A percentile compares a stretch with the other conserved stretches of the same genome.
Evolutionary conservation across 495 filamentous ascomycete species (phyloP).

Genomic region (Hypoxylon lienhwacheense): DNA sequence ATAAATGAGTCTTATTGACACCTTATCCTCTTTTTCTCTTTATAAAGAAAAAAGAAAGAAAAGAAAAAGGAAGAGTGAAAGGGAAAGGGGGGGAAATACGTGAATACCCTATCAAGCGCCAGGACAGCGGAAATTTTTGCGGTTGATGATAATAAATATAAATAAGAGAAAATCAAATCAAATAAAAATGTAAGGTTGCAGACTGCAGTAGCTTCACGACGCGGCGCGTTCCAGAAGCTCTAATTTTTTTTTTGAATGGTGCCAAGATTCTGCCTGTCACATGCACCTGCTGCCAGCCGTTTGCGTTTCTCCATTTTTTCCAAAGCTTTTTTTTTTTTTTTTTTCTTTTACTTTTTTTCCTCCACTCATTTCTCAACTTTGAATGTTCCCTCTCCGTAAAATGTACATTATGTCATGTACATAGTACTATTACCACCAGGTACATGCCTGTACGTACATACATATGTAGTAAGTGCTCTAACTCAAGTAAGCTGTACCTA

Average conservation of each 20-base stretch:
- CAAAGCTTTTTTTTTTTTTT: background rate
- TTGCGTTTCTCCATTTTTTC: background rate
- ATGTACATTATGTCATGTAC: no score
- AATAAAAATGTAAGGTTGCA: no score
- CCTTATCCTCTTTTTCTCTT: no score
- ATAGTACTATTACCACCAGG: no score
- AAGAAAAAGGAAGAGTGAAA: no score
- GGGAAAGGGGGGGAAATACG: background rate
- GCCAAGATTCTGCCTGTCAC: slow-evolving; percentile 17
- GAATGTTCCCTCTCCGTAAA: background rate
- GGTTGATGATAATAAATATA: slow-evolving; percentile 17
- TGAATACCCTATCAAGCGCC: slow-evolving; percentile 14
- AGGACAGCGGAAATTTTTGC: slow-evolving; percentile 5
- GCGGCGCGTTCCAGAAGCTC: slow-evolving; percentile 26
- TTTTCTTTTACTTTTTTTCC: background rate
- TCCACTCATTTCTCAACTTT: background rate
- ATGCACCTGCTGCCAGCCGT: slow-evolving; percentile 15
- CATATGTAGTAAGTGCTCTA: no score
- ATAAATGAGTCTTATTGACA: no score
- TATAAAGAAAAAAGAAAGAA: no score
- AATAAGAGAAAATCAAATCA: no score
- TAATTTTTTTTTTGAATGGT: slow-evolving; percentile 24
- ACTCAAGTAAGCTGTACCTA: no score
- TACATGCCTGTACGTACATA: no score
- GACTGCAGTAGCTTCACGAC: slow-evolving; percentile 25